These are phyloP conservation scores for Ettlia oleoabundans DNA, from an alignment of 139 green algal genomes.

Conservation along the genomic window DNA sequence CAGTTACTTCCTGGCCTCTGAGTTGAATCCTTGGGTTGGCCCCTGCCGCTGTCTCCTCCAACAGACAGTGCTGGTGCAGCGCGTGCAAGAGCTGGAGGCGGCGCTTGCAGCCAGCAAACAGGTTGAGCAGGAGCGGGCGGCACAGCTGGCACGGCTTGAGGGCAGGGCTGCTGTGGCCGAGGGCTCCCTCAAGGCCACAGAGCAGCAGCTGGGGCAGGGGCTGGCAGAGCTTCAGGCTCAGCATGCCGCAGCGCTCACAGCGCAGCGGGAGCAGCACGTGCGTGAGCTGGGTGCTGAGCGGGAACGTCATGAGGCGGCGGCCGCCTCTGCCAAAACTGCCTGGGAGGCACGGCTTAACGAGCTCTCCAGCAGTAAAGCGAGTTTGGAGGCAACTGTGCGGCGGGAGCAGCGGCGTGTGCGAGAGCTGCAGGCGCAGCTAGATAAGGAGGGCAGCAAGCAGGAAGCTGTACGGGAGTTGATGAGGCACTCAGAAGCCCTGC, in stretches of 20 bases:
- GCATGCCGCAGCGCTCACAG: neutral
- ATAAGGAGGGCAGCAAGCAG: slow-evolving; percentile 7
- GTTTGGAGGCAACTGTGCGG: neutral
- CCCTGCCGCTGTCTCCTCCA: too few species aligned
- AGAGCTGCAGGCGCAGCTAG: slow-evolving; percentile 23
- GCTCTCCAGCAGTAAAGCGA: neutral
- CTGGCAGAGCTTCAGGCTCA: slow-evolving; percentile 6
- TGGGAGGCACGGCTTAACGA: neutral
- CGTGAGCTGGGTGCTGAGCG: neutral
- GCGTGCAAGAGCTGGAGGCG: slow-evolving; percentile 13
- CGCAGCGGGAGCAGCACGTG: slow-evolving; percentile 1
- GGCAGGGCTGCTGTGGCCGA: slow-evolving; percentile 22
- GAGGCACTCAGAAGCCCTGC: slow-evolving; percentile 26
- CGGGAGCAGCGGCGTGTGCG: slow-evolving; percentile 9
- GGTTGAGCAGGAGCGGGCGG: slow-evolving; percentile 18
- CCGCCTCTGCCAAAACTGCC: neutral
- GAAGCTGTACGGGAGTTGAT: slow-evolving; percentile 34
- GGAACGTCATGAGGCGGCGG: neutral
- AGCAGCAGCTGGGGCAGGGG: slow-evolving; percentile 3
- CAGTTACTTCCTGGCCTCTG: too few species aligned
- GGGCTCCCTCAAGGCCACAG: neutral
- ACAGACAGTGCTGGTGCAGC: slow-evolving; percentile 24
- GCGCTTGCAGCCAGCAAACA: neutral
- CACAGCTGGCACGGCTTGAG: slow-evolving; percentile 19
- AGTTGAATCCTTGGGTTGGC: too few species aligned